Evolutionary conservation across 768 basidiomycete genomes (phyloP), one percentile per base, ranked within the genome.

Genomic region (Pleurotus tuber-regium): DNA sequence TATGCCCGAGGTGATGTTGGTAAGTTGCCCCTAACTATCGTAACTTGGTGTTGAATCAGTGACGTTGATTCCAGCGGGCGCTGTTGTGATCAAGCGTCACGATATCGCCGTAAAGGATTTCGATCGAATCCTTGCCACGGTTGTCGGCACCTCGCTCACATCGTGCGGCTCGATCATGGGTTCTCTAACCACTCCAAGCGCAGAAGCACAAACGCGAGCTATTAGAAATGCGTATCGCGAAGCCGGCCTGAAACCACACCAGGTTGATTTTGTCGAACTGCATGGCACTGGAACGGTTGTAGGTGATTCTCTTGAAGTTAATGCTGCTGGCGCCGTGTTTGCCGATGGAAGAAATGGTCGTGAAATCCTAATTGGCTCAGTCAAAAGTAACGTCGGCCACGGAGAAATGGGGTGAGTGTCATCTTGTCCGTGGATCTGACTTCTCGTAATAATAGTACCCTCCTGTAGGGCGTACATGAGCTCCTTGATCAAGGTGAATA

Each of bases 261-360:
- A 10, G 19, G 4, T 43, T 43, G 19, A 23, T 23, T 19, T 43
- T 16, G 18, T 23, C 18, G 16, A n/a, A n/a, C 16, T 43, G 42
- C 42, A 77, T 77, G 65, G 53, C 41, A 2, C n/a, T n/a, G 67
- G 68, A 1, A 79, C 79, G 2, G 67, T 71, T 28, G 66, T 62
- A 23, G 79, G 78, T 0, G 79, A 81, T 53, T 77, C 79, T 1
- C 73, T 69, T 1, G 79, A 80, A 56, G 73, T 72, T 6, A 79
- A 79, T 50, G 74, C 72, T 61, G 73, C 75, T 16, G 77, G 77
- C 0, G 62, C 63, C 26, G 39, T 59, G 10, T 75, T 74, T 54
- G 54, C 57, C 44, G n/a, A n/a, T n/a, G n/a, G n/a, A n/a, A n/a
- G n/a, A n/a, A 58, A 68, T 11, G 58, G 59, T 10, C 64, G 66